Base-by-base conservation (phyloP, 805 yeast genomes). In the Kazachstania bromeliacearum region DNA sequence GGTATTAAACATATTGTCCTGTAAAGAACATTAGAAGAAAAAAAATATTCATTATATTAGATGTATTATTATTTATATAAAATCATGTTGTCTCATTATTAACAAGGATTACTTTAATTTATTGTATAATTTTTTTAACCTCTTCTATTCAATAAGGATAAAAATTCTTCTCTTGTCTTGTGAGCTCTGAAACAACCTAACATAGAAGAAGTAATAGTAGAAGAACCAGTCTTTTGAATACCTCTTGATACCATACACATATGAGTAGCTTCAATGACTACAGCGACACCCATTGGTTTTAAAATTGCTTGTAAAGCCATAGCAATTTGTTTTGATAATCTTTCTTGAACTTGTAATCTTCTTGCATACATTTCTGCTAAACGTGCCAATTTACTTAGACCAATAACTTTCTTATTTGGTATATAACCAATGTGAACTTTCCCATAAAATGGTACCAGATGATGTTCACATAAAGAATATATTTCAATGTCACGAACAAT, bases 211-310 rank as follows among this genome's bases (percentile, higher is more conserved):
- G 98, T 92, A 23, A 87, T 78, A 2, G 98, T 92, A 14, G 83
- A 73, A 14, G 95, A 82, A 1, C 97, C 96, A 0, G 95, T 77
- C 62, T 92, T 92, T 60, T 92, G 96, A 19, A 92, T 85, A 38
- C 98, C 98, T 56, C 98, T 75, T 59, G 94, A 85, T 19, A 89
- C 97, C 98, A 92, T 92, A 61, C 98, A 92, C 98, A 92, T 92
- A 58, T 92, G 98, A 2, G 89, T 75, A 14, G 96, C 96, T 62
- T 92, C 98, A 52, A 92, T 87, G 19, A 92, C 97, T 28, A 92
- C 98, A 1, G 97, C 98, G 7, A 92, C 98, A 43, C 98, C 98
- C 52, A 88, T 73, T 13, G 98, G 98, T 53, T 82, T 79, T 51
- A 92, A 68, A 40, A 88, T 84, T 54, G 87, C 96, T 57, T 80